A percentile compares a stretch with the other conserved stretches of the same genome.
Conservation (phyloP, 306 rosid species). For the Cercis canadensis region DNA sequence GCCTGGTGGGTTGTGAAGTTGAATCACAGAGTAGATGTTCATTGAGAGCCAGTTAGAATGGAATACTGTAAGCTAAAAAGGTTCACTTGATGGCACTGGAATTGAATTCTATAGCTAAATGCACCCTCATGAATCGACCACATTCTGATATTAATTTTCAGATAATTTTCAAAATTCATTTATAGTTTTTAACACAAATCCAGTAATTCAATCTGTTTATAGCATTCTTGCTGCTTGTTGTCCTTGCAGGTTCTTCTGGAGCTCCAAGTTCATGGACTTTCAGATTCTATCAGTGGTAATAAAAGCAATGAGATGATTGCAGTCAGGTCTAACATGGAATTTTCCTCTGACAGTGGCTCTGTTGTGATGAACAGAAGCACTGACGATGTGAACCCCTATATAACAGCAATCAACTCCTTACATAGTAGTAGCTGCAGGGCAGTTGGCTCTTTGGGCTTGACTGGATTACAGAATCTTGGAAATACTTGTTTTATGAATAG, state of each 20-base stretch:
- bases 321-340: slow-evolving; percentile 46
- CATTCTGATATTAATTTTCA: no score
- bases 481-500: slow-evolving; percentile 96
- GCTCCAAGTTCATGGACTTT: slow-evolving; percentile 73
- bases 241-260: slow-evolving; percentile 72
- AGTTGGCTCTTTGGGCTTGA: slow-evolving; percentile 68
- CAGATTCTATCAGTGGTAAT: slow-evolving; percentile 48
- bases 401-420: slow-evolving; percentile 40
- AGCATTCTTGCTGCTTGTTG: slow-evolving; percentile 19
- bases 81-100: background rate
- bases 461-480: slow-evolving; percentile 90
- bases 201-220: slow-evolving; percentile 28
- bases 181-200: slow-evolving; percentile 18
- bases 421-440: slow-evolving; percentile 52
- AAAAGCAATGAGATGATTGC: slow-evolving; percentile 50
- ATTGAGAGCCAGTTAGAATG: background rate
- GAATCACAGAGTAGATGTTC: background rate
- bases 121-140: no score
- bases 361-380: slow-evolving; percentile 60
- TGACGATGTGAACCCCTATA: slow-evolving; percentile 43
- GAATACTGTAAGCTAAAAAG: background rate
- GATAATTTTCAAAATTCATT: no score
- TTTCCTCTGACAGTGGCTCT: slow-evolving; percentile 43
- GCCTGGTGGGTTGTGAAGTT: background rate
- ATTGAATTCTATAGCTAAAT: no score